Percentiles rank a stretch among this genome's conserved stretches.
Evolutionary conservation across 441 rosid species (phyloP).

Genomic region (Arabidopsis hybrid): DNA sequence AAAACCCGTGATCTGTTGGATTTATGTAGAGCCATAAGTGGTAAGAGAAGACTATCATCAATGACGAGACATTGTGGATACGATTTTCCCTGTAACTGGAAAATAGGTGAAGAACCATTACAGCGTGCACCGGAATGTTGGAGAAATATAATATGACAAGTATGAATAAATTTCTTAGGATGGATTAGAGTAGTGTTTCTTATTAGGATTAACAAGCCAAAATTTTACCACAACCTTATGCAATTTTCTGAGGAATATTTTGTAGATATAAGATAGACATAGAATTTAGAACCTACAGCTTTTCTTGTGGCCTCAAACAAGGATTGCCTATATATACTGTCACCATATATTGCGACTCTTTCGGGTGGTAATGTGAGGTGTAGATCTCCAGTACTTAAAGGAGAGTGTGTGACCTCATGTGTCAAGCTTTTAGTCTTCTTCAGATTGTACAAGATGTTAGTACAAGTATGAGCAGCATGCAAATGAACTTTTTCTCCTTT

Average conservation of each 20-base stretch:
- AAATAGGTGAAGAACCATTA: slow-evolving; percentile 35
- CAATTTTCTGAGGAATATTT: not conserved
- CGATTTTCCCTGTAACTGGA: slow-evolving; percentile 75
- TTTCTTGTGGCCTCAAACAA: slow-evolving; percentile 62
- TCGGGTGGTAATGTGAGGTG: slow-evolving; percentile 75
- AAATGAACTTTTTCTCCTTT: slow-evolving; percentile 66
- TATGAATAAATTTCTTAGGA: not conserved
- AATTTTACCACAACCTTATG: slow-evolving; percentile 7
- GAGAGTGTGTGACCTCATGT: slow-evolving; percentile 44
- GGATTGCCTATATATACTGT: slow-evolving; percentile 69
- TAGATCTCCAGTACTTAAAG: slow-evolving; percentile 49
- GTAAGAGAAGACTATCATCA: slow-evolving; percentile 84
- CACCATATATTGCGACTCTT: slow-evolving; percentile 84
- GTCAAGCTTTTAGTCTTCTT: slow-evolving; percentile 47
- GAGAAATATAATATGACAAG: not conserved
- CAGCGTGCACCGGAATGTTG: not conserved
- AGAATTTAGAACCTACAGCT: slow-evolving; percentile 63
- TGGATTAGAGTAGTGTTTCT: not conserved
- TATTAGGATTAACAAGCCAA: slow-evolving; percentile 19
- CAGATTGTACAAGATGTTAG: slow-evolving; percentile 67
- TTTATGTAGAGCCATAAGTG: slow-evolving; percentile 63
- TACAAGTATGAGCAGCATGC: slow-evolving; percentile 73
- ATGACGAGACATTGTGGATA: slow-evolving; percentile 68
- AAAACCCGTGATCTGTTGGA: slow-evolving; percentile 61
- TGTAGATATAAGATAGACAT: slow-evolving; percentile 30